Evolutionary conservation across 176 grass and related monocot species (phyloP).

Genomic region (Oryza glumipatula): DNA sequence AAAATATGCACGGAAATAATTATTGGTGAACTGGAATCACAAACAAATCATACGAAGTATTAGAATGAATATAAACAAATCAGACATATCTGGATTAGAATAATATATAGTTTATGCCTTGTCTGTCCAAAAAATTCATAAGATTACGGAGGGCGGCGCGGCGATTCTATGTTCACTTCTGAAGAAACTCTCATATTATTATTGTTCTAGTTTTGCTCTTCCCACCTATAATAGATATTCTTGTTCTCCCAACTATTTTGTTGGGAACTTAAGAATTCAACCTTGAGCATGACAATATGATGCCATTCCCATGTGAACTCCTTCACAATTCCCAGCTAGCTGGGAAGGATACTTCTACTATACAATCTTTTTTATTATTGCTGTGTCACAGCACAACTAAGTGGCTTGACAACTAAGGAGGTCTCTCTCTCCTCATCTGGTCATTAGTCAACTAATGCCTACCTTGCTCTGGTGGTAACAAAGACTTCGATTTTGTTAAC

Average conservation of each 20-base stretch:
- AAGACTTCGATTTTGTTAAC: conserved; percentile 37
- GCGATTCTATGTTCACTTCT: background rate
- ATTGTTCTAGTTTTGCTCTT: conserved; percentile 2
- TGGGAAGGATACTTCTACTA: background rate
- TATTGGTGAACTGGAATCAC: conserved; percentile 22
- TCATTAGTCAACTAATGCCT: conserved; percentile 39
- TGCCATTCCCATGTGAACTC: conserved; percentile 39
- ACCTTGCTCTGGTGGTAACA: conserved; percentile 45
- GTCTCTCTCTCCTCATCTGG: background rate
- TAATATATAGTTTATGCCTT: background rate
- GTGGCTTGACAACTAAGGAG: conserved; percentile 38
- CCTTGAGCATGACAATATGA: conserved; percentile 22
- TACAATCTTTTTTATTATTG: background rate
- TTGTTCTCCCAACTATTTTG: background rate
- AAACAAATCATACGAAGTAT: background rate
- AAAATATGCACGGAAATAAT: background rate
- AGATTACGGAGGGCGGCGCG: background rate
- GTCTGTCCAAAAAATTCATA: background rate
- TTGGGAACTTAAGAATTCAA: conserved; percentile 19
- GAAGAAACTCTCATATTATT: background rate
- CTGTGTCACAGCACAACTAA: background rate
- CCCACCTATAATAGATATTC: background rate
- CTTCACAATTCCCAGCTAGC: conserved; percentile 12
- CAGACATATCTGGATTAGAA: background rate
- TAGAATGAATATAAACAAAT: background rate